Conservation (phyloP, 768 basidiomycete genomes). For the Mycena epipterygia region DNA sequence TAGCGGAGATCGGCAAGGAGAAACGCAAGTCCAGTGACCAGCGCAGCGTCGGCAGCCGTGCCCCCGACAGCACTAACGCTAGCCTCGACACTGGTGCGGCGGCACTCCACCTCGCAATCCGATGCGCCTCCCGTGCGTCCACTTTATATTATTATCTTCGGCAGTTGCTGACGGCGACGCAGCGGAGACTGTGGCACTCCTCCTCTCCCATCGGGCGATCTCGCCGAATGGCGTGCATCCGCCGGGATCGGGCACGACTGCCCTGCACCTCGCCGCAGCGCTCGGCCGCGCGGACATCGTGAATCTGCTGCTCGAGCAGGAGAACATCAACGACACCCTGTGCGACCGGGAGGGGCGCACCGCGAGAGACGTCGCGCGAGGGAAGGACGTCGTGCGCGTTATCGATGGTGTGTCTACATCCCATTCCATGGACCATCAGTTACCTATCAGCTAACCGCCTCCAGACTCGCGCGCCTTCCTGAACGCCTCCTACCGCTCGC, state of each 20-base stretch:
- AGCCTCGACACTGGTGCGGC: constrained; percentile 78
- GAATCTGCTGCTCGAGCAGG: constrained; percentile 81
- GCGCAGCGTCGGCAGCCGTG: not conserved
- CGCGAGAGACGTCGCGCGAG: constrained; percentile 79
- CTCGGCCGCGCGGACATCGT: constrained; percentile 83
- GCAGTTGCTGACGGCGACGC: not conserved
- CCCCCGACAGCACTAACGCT: not conserved
- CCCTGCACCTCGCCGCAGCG: constrained; percentile 77
- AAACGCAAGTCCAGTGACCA: constrained; percentile 61
- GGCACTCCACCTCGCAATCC: constrained; percentile 85
- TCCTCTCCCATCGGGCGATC: constrained; percentile 81
- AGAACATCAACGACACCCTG: constrained; percentile 83
- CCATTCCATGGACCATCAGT: not conserved
- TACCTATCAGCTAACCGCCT: not conserved
- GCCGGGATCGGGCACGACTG: constrained; percentile 78
- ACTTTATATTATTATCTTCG: too few relatives aligned
- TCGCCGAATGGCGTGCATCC: constrained; percentile 86
- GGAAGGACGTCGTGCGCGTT: constrained; percentile 72
- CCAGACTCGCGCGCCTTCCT: constrained; percentile 84
- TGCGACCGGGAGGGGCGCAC: constrained; percentile 77
- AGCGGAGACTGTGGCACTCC: constrained; percentile 74
- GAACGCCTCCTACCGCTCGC: constrained; percentile 80
- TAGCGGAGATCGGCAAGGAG: constrained; percentile 82
- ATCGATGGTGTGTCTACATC: constrained; percentile 75
- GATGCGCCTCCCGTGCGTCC: constrained; percentile 80